These are phyloP conservation scores for Rhodotorula sp. DNA, from an alignment of 1,284 basidiomycete genomes.

Conservation along the genomic window DNA sequence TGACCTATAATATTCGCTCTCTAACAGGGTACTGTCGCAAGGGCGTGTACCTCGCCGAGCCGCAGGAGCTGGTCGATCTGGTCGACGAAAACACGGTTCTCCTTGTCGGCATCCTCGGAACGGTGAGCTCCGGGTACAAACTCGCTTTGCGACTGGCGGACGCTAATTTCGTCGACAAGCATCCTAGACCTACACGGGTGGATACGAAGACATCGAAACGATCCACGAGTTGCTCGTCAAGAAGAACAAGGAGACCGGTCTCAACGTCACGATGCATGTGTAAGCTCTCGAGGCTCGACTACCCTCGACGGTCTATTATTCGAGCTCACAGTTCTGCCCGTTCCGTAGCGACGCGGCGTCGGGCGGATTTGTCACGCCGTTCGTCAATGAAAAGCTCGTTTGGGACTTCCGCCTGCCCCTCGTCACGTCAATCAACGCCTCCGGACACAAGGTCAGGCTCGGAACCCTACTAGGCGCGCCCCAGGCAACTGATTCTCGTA, in stretches of 20 bases:
- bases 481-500: too few relatives aligned
- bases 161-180: neutral
- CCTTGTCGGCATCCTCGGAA: constrained; percentile 51
- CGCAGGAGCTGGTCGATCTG: constrained; percentile 53
- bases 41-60: constrained; percentile 51
- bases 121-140: constrained; percentile 57
- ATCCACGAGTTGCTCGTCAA: constrained; percentile 46
- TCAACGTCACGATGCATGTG: constrained; percentile 49
- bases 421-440: constrained; percentile 49
- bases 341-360: constrained; percentile 37
- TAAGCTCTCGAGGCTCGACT: neutral
- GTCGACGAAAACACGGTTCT: constrained; percentile 52
- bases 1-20: too few relatives aligned
- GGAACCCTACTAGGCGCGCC: too few relatives aligned
- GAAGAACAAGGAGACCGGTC: constrained; percentile 47
- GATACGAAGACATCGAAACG: constrained; percentile 47
- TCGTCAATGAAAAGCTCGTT: constrained; percentile 46
- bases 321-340: constrained; percentile 1
- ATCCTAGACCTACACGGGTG: constrained; percentile 23
- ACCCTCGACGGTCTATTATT: neutral
- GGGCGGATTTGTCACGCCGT: constrained; percentile 51
- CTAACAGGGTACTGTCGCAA: constrained; percentile 25
- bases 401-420: constrained; percentile 52
- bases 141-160: too few relatives aligned
- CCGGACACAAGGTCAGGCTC: constrained; percentile 19